phyloP scores from a whole-genome alignment of 192 early-diverging fungal species.

The Spizellomyces punctatus region DNA sequence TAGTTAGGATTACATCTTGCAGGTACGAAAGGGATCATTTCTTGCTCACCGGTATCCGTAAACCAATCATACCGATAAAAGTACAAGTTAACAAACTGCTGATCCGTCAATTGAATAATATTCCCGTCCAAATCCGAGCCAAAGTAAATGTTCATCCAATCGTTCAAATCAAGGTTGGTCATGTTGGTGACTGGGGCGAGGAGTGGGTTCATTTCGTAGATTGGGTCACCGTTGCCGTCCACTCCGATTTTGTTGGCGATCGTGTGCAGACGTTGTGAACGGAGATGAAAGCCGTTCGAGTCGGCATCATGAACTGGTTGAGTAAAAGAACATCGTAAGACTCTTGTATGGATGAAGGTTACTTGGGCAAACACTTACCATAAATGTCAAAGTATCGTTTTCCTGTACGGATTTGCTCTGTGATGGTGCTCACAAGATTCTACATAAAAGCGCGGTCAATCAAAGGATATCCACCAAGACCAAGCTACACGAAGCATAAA shows the following conservation, averaged over 20 bases:
- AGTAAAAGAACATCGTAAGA: background rate
- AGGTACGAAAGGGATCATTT: too few species aligned
- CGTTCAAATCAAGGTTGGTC: background rate
- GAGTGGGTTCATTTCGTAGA: background rate
- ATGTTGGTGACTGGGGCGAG: background rate
- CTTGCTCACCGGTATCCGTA: background rate
- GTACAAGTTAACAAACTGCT: slow-evolving; percentile 3
- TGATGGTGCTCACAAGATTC: too few species aligned
- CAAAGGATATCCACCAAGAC: too few species aligned
- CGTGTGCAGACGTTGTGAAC: background rate
- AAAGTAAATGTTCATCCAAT: background rate
- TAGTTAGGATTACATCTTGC: too few species aligned
- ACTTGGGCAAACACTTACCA: too few species aligned
- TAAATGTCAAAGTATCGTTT: too few species aligned
- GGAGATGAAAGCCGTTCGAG: background rate
- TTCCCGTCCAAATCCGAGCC: background rate
- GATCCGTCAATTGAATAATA: background rate
- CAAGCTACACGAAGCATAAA: too few species aligned
- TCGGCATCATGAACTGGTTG: background rate
- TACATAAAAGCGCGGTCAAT: too few species aligned
- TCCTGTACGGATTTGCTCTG: too few species aligned
- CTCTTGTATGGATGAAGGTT: too few species aligned
- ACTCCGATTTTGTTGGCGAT: background rate
- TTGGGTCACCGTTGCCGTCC: too few species aligned
- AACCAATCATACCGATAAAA: slow-evolving; percentile 2